Evolutionary conservation across 1,139 yeast genomes (phyloP).

Genomic region (Hemisphaericaspora xylanilytica): DNA sequence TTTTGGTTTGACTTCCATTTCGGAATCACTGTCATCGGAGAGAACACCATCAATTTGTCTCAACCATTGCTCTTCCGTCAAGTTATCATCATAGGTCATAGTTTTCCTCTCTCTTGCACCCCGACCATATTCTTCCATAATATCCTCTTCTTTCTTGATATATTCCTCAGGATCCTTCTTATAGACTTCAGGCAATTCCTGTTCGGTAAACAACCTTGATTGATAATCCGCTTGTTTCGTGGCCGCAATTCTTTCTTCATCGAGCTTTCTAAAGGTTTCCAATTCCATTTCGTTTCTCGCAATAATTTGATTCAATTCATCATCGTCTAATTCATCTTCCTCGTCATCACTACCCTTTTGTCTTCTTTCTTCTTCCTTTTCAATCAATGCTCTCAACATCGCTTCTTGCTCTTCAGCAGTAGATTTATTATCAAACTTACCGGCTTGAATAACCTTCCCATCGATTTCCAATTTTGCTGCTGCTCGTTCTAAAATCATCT

Average conservation of each 20-base stretch:
- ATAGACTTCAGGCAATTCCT: conserved; percentile 67
- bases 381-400: conserved; percentile 63
- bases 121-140: conserved; percentile 52
- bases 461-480: conserved; percentile 81
- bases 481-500: conserved; percentile 77
- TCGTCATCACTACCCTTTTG: conserved; percentile 37
- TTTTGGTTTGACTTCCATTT: conserved; percentile 21
- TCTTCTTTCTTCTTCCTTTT: conserved; percentile 64
- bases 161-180: conserved; percentile 48
- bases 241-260: conserved; percentile 47
- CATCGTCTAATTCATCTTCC: conserved; percentile 58
- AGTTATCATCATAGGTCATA: conserved; percentile 61
- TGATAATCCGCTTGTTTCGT: conserved; percentile 46
- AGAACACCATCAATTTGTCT: conserved; percentile 52
- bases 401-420: conserved; percentile 85
- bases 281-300: conserved; percentile 67
- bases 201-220: conserved; percentile 53
- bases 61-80: conserved; percentile 80
- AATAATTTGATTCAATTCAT: conserved; percentile 67
- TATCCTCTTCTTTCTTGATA: conserved; percentile 43
- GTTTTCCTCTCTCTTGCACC: conserved; percentile 66
- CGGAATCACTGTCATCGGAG: conserved; percentile 35
- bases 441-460: conserved; percentile 87
- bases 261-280: conserved; percentile 52
- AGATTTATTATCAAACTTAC: conserved; percentile 80